phyloP scores from a whole-genome alignment of 2,329 filamentous ascomycete genomes.

The Coleophoma eucalyptorum region DNA sequence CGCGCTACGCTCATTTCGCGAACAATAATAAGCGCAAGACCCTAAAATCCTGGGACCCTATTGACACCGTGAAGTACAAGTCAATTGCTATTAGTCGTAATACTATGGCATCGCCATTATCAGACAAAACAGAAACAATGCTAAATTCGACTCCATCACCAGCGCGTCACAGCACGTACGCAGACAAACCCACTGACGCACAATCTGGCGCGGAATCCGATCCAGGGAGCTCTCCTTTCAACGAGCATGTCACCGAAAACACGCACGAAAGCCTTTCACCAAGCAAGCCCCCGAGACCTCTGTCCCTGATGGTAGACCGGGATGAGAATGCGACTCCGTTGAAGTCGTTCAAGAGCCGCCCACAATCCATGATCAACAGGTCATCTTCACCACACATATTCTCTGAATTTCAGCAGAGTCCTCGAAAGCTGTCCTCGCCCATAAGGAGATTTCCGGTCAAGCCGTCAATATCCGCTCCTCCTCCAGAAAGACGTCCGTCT shows the following conservation, averaged over 20 bases:
- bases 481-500: conserved; percentile 27
- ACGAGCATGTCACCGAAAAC: conserved; percentile 16
- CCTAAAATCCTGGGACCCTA: no score
- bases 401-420: conserved; percentile 29
- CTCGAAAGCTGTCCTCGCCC: conserved; percentile 43
- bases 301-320: conserved; percentile 17
- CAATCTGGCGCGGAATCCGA: conserved; percentile 13
- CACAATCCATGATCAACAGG: conserved; percentile 11
- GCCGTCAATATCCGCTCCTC: conserved; percentile 28
- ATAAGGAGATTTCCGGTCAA: conserved; percentile 60
- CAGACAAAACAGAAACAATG: conserved; percentile 9
- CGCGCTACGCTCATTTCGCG: no score
- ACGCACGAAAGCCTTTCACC: conserved; percentile 26
- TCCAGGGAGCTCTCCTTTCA: conserved; percentile 25
- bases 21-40: no score
- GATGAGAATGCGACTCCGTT: conserved; percentile 12
- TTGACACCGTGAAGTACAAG: background rate
- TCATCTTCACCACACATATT: conserved; percentile 14
- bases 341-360: conserved; percentile 25
- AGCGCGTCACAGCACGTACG: conserved; percentile 15
- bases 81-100: background rate
- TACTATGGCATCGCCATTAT: conserved; percentile 12
- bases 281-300: conserved; percentile 15
- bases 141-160: conserved; percentile 15
- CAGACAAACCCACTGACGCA: conserved; percentile 13